Evolutionary conservation across 352 stramenopile genomes (phyloP).

Genomic region (Globisporangium cystogenes): DNA sequence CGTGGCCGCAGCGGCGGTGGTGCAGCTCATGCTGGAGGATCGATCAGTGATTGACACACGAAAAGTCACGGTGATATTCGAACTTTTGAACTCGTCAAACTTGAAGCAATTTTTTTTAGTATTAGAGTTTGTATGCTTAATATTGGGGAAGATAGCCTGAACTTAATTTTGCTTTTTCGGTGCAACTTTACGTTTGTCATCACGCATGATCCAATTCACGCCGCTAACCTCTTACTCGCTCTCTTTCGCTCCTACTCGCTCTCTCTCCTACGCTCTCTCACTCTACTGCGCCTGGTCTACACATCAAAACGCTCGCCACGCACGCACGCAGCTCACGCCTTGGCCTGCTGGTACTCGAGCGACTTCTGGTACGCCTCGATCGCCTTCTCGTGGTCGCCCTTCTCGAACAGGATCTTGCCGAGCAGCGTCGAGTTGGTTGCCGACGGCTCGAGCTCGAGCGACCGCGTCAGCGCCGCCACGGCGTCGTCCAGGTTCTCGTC

Average conservation of each 20-base stretch:
- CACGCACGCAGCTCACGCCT: background rate
- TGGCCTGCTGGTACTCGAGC: slow-evolving; percentile 46
- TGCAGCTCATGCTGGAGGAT: background rate
- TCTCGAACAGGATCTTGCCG: slow-evolving; percentile 86
- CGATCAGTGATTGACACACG: background rate
- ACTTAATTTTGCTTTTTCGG: background rate
- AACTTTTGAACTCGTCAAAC: background rate
- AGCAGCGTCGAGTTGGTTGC: slow-evolving; percentile 80
- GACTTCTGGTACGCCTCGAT: slow-evolving; percentile 85
- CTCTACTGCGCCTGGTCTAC: slow-evolving; percentile 1
- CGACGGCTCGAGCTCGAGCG: slow-evolving; percentile 67
- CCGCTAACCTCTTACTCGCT: background rate
- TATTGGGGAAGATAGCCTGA: background rate
- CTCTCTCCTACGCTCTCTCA: background rate
- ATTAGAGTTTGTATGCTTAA: background rate
- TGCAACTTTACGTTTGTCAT: too few relatives aligned
- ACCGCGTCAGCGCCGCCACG: slow-evolving; percentile 51
- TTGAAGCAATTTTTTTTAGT: background rate
- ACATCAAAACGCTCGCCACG: background rate
- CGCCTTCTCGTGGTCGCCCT: slow-evolving; percentile 81
- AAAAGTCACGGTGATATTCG: background rate
- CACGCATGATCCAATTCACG: background rate
- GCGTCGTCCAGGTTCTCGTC: slow-evolving; percentile 81
- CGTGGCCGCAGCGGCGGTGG: too few relatives aligned
- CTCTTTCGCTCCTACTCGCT: background rate